Evolutionary conservation across 2,329 filamentous ascomycete genomes (phyloP).

Genomic region (Botrytis medusae): DNA sequence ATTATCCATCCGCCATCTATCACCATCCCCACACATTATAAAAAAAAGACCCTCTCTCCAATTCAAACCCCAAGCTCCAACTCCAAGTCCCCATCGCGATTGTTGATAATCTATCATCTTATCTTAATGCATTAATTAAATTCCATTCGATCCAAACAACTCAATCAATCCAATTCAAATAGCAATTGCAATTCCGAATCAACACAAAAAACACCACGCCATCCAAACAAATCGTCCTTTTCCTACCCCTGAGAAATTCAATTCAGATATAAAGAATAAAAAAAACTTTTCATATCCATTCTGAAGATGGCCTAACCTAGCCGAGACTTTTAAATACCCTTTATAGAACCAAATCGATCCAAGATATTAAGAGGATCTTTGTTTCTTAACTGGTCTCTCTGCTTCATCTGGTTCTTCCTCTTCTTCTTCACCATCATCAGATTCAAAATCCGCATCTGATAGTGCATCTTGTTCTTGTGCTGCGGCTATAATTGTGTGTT

Average conservation of each 20-base stretch:
- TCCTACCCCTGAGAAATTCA: neutral
- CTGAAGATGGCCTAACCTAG: neutral
- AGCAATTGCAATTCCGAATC: neutral
- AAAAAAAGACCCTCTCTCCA: neutral
- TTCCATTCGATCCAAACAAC: neutral
- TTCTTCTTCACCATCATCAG: constrained; percentile 52
- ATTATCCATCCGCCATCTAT: neutral
- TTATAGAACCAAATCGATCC: neutral
- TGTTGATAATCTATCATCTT: neutral
- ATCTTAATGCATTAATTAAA: neutral
- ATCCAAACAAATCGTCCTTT: neutral
- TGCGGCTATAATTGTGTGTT: constrained; percentile 52
- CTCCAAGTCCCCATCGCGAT: neutral
- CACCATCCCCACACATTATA: neutral
- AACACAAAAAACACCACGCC: neutral
- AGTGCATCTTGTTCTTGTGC: constrained; percentile 68
- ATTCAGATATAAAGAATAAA: neutral
- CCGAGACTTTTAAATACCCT: neutral
- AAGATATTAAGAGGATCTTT: constrained; percentile 1
- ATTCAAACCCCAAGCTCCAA: neutral
- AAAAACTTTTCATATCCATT: neutral
- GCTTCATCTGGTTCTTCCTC: neutral
- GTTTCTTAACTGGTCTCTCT: constrained; percentile 10
- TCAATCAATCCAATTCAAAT: neutral
- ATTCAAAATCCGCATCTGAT: constrained; percentile 70